Evolutionary conservation across 1,284 basidiomycete genomes (phyloP).

Genomic region (Volvariella surrecta): DNA sequence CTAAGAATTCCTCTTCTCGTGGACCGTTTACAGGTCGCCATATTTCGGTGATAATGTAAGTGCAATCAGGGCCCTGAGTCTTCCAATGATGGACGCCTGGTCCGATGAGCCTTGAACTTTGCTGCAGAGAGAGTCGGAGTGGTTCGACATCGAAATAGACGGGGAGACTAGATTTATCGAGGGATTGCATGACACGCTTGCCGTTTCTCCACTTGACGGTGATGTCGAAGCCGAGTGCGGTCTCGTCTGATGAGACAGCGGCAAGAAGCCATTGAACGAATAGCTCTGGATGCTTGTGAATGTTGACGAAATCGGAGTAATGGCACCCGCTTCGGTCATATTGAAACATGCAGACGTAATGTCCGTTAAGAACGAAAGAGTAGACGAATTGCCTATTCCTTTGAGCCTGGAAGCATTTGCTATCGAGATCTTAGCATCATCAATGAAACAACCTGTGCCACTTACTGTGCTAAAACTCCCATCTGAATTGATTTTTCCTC

Average conservation of each 20-base stretch:
- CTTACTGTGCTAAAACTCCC: no score
- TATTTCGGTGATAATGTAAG: slow-evolving; percentile 12
- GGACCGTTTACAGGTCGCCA: slow-evolving; percentile 6
- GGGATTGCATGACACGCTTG: slow-evolving; percentile 2
- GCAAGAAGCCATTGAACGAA: neutral
- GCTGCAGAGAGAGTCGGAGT: neutral
- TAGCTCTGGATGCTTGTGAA: neutral
- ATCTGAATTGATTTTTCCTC: no score
- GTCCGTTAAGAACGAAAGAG: neutral
- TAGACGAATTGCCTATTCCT: neutral
- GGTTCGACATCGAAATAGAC: slow-evolving; percentile 1
- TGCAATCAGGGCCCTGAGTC: slow-evolving; percentile 1
- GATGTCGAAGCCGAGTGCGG: slow-evolving; percentile 12
- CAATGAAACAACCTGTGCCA: no score
- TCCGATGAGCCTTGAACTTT: slow-evolving; percentile 9
- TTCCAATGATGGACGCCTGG: slow-evolving; percentile 13
- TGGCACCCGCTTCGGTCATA: neutral
- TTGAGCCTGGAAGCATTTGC: neutral
- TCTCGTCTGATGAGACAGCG: slow-evolving; percentile 8
- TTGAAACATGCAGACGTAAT: neutral
- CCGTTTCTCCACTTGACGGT: slow-evolving; percentile 10
- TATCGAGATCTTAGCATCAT: neutral
- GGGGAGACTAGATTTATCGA: no score
- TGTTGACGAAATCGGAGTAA: neutral
- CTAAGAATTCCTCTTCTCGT: slow-evolving; percentile 8